Conservation (phyloP, 345 rosid genomes). For the Hibiscus syriacus region DNA sequence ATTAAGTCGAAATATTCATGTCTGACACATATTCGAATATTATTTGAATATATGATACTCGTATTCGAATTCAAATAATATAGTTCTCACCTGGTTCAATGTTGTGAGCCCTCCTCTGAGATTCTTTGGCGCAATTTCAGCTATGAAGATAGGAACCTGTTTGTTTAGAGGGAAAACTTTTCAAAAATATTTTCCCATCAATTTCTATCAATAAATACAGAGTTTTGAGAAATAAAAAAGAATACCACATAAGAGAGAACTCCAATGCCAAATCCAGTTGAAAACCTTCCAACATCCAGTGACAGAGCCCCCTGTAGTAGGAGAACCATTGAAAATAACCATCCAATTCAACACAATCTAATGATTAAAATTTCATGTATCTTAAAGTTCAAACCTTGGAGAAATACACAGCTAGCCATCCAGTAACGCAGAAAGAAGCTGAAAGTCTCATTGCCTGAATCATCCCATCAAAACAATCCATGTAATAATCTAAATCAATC, state of each 20-base stretch:
- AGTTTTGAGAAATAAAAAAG: not conserved
- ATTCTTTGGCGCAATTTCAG: constrained; percentile 90
- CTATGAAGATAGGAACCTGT: constrained; percentile 79
- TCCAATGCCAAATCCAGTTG: constrained; percentile 85
- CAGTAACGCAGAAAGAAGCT: constrained; percentile 62
- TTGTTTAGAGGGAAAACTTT: constrained; percentile 5
- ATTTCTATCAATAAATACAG: not conserved
- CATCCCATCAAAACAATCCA: not conserved
- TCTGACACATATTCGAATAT: no score
- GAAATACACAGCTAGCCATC: constrained; percentile 79
- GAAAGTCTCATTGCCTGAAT: constrained; percentile 84
- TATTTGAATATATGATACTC: not conserved
- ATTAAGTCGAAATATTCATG: no score
- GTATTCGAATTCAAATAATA: no score
- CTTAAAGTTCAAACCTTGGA: constrained; percentile 31
- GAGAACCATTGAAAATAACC: not conserved
- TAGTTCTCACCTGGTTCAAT: constrained; percentile 45
- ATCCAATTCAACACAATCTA: not conserved
- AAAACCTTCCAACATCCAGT: constrained; percentile 80
- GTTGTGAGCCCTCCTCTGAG: constrained; percentile 88
- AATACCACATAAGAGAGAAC: constrained; percentile 86
- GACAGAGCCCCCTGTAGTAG: constrained; percentile 43
- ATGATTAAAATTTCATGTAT: not conserved
- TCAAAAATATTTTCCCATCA: not conserved
- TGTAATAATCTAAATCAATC: not conserved